Evolutionary conservation across 345 rosid genomes (phyloP).

Genomic region (Brassica rapa): DNA sequence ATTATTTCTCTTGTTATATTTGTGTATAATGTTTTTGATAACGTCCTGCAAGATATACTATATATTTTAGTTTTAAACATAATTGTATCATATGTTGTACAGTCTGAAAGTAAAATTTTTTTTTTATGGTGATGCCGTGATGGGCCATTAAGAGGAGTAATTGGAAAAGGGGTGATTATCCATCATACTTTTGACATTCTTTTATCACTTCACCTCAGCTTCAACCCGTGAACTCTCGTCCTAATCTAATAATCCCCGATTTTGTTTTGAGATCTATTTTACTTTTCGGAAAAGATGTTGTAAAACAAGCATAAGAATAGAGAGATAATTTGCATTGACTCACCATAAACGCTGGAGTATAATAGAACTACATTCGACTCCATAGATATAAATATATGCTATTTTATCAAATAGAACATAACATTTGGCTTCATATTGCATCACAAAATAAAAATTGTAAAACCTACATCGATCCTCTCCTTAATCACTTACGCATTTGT

Average conservation of each 20-base stretch:
- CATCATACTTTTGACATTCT: neutral
- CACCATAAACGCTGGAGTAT: neutral
- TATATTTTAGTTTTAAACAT: neutral
- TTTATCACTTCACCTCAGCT: neutral
- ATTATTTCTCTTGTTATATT: neutral
- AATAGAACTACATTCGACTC: too few species aligned
- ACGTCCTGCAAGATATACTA: neutral
- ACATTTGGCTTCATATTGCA: too few species aligned
- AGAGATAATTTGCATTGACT: neutral
- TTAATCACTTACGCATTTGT: conserved; percentile 75
- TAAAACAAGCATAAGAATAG: neutral
- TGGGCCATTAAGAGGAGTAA: neutral
- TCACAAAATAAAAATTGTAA: conserved; percentile 63
- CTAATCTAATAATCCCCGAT: neutral
- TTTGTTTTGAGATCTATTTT: neutral
- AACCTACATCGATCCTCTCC: conserved; percentile 77
- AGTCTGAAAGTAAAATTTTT: neutral
- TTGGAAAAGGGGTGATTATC: neutral
- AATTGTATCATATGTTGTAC: neutral
- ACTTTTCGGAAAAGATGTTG: neutral
- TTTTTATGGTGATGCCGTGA: neutral
- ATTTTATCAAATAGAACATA: too few species aligned
- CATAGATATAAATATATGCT: too few species aligned
- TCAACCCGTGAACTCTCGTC: neutral
- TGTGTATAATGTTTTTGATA: neutral